phyloP scores from a whole-genome alignment of 2,329 filamentous ascomycete genomes.

The Penicillium olsonii region DNA sequence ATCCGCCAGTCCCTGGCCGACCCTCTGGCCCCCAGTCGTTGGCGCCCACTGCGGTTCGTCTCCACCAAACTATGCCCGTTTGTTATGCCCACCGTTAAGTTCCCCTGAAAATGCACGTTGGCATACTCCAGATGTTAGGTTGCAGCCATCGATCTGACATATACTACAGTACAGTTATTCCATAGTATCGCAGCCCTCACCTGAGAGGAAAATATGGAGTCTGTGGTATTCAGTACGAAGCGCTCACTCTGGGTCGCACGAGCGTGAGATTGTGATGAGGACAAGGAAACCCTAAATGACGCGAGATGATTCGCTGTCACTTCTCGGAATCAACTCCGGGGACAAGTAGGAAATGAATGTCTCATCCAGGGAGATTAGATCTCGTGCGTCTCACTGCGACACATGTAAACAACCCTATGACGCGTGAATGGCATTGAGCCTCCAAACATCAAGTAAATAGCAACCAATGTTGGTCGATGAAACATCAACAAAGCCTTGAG shows the following conservation, averaged over 20 bases:
- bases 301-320: not conserved
- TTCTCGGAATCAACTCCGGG: not conserved
- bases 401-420: conserved; percentile 6
- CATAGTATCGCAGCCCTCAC: too few relatives aligned
- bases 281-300: not conserved
- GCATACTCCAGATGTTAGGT: too few relatives aligned
- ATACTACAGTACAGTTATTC: too few relatives aligned
- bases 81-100: conserved; percentile 8
- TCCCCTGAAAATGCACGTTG: conserved; percentile 6
- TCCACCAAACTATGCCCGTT: conserved; percentile 19
- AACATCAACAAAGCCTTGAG: not conserved
- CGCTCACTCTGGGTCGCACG: not conserved
- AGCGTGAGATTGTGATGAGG: not conserved
- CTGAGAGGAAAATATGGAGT: too few relatives aligned
- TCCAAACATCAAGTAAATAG: conserved; percentile 1
- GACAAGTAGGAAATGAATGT: conserved; percentile 7
- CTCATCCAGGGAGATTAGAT: conserved; percentile 3
- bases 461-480: not conserved
- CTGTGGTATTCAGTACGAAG: not conserved
- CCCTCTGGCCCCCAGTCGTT: not conserved
- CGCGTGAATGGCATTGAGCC: too few relatives aligned
- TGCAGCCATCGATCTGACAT: too few relatives aligned
- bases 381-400: not conserved
- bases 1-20: conserved; percentile 10
- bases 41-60: conserved; percentile 7